Base-by-base conservation (phyloP, 2,329 filamentous ascomycete genomes). In the Hymenoscyphus scutula region DNA sequence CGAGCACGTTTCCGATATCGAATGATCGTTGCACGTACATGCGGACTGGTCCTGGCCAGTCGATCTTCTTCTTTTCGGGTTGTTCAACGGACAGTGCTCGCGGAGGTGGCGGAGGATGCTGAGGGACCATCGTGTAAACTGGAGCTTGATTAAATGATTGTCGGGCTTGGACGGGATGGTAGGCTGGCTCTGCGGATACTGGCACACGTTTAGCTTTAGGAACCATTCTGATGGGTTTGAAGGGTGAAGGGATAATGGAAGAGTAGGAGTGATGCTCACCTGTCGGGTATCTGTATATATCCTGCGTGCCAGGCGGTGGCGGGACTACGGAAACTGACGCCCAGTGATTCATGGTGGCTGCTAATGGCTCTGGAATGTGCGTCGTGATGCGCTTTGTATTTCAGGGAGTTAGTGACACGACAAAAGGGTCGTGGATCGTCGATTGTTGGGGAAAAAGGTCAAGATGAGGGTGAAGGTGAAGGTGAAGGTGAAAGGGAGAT, bases 11-110 rank as follows among this genome's bases (percentile, higher is more conserved):
- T 63, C 87, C 84, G 29, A 86, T 84, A 58, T 90, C 86, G 74
- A 98, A 98, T 29, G 92, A 93, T 72, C 92, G 88, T 72, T 92
- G 89, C 34, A 98, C 94, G 78, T 97, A 98, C 68, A 84, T 81
- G 70, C 92, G 90, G 64, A 98, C 91, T n/a, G 89, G 85, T 53
- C 85, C 80, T 34, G 92, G 88, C 89, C 92, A 98, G 70, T 89
- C 86, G 71, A 89, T 87, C 79, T 89, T 75, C 66, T 72, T 73
- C 53, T 78, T 78, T 75, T 82, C 81, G 74, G 69, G 64, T 70
- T 68, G 66, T 73, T 68, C 63, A 62, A 68, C 69, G 62, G 72
- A 63, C 59, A 67, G 64, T 66, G 72, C 63, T 56, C 60, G 63
- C 45, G 59, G 61, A 30, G 63, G 61, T 25, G 55, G 51, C 25